Conservation (phyloP, 441 rosid species). For the Sinapis alba region DNA sequence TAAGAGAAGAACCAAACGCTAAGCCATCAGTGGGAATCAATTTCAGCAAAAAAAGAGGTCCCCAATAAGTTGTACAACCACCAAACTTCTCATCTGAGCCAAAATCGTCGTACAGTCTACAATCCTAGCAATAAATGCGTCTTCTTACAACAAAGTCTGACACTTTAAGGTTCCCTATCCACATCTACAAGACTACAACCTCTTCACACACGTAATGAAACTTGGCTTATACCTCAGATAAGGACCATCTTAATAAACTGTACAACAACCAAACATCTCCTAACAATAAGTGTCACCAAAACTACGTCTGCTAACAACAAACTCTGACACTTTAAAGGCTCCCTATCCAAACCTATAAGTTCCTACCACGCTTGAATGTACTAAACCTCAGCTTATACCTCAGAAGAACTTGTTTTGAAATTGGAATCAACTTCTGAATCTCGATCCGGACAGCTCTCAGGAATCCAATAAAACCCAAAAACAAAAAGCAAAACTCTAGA, state of each 20-base stretch:
- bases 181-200: not conserved
- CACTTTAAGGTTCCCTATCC: conserved; percentile 18
- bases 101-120: conserved; percentile 6
- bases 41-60: conserved; percentile 33
- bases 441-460: conserved; percentile 48
- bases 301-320: conserved; percentile 4
- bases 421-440: conserved; percentile 8
- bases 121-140: conserved; percentile 9
- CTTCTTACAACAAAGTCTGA: conserved; percentile 19
- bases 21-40: conserved; percentile 15
- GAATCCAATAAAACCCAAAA: conserved; percentile 93
- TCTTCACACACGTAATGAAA: conserved; percentile 2
- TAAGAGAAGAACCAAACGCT: conserved; percentile 6
- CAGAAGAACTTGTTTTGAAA: not conserved
- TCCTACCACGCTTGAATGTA: not conserved
- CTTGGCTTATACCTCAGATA: conserved; percentile 32
- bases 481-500: conserved; percentile 73
- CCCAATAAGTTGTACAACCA: conserved; percentile 35
- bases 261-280: not conserved
- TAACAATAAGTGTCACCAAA: not conserved
- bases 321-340: conserved; percentile 23
- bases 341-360: conserved; percentile 9
- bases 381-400: conserved; percentile 27
- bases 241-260: not conserved
- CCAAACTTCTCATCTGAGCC: conserved; percentile 28